A percentile compares a stretch with the other conserved stretches of the same genome.
Conservation (phyloP, 331 rosid genomes). For the Rhamnella rubrinervis region DNA sequence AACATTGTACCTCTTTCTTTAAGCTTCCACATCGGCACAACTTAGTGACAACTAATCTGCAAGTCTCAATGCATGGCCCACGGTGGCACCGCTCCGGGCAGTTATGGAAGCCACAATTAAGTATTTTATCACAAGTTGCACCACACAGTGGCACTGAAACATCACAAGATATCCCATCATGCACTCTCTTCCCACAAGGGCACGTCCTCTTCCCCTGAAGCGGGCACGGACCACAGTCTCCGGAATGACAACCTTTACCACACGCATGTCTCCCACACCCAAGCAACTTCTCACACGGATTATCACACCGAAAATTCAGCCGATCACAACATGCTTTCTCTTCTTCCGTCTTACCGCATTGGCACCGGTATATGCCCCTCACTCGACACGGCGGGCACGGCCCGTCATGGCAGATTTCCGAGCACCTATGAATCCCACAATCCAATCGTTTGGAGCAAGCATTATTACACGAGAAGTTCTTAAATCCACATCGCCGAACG, state of each 20-base stretch:
- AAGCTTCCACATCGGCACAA: conserved; percentile 85
- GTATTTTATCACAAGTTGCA: conserved; percentile 68
- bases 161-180: conserved; percentile 85
- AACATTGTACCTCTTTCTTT: conserved; percentile 67
- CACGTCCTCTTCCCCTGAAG: conserved; percentile 80
- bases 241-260: conserved; percentile 70
- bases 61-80: conserved; percentile 71
- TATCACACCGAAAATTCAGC: conserved; percentile 46
- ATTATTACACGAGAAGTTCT: conserved; percentile 60
- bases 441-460: conserved; percentile 56
- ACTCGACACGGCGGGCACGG: conserved; percentile 64
- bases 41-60: conserved; percentile 74
- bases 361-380: conserved; percentile 49
- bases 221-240: conserved; percentile 82
- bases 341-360: conserved; percentile 63
- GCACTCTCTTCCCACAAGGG: conserved; percentile 78
- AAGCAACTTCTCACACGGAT: conserved; percentile 57
- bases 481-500: conserved; percentile 71
- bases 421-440: conserved; percentile 64
- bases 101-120: conserved; percentile 69
- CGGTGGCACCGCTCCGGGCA: conserved; percentile 95
- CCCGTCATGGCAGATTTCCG: conserved; percentile 68
- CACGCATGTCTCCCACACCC: conserved; percentile 80
- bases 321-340: conserved; percentile 80
- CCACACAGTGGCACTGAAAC: conserved; percentile 71